Conservation (phyloP, 768 basidiomycete species). For the Neoboletus magnificus region DNA sequence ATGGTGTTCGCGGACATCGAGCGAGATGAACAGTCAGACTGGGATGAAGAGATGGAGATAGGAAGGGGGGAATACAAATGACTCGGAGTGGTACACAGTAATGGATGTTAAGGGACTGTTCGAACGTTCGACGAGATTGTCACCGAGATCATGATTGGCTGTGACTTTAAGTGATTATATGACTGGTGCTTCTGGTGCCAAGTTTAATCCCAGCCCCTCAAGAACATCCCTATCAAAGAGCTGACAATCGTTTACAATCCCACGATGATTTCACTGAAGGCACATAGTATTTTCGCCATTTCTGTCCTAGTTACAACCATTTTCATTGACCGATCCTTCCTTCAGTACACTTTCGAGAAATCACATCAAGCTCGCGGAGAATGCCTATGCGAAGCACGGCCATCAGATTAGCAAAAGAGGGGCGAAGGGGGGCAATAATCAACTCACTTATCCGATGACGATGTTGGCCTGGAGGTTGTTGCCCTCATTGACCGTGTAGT, state of each 20-base stretch:
- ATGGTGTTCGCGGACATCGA: background rate
- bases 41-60: background rate
- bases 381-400: background rate
- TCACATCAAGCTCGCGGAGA: background rate
- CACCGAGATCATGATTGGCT: background rate
- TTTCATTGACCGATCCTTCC: background rate
- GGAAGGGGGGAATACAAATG: background rate
- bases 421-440: too few species aligned
- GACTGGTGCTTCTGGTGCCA: background rate
- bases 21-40: background rate
- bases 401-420: background rate
- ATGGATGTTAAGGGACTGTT: background rate
- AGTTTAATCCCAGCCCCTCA: background rate
- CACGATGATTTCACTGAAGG: background rate
- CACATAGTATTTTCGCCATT: background rate
- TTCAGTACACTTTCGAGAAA: background rate
- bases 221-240: background rate
- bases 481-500: constrained; percentile 3
- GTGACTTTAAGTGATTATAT: background rate
- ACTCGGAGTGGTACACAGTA: background rate
- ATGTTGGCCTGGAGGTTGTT: constrained; percentile 6
- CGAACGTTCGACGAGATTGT: background rate
- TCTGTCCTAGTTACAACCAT: background rate
- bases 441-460: constrained; percentile 4
- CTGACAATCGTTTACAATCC: background rate